These are phyloP conservation scores for Kodamaea nitidulidarum DNA, from an alignment of 805 yeast genomes.

Conservation along the genomic window DNA sequence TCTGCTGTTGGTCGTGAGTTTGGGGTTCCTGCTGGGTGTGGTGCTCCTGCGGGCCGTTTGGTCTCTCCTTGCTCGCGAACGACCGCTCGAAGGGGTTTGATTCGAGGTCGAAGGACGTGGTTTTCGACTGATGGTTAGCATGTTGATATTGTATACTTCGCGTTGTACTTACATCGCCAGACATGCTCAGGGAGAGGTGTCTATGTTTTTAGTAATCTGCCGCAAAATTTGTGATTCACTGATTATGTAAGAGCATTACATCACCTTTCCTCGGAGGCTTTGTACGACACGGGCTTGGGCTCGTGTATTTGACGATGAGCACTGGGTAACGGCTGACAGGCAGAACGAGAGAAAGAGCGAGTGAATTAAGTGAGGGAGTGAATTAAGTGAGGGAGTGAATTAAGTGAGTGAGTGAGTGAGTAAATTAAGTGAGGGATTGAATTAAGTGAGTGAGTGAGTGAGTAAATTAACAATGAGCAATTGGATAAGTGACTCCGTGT, in stretches of 20 bases:
- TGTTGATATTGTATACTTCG: constrained; percentile 12
- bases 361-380: too few relatives aligned
- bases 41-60: neutral
- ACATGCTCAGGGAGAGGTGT: constrained; percentile 6
- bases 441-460: too few relatives aligned
- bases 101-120: constrained; percentile 66
- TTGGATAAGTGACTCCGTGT: too few relatives aligned
- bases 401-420: too few relatives aligned
- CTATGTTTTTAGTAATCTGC: constrained; percentile 1
- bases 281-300: too few relatives aligned
- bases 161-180: constrained; percentile 12
- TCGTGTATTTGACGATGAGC: too few relatives aligned
- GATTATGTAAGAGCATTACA: neutral
- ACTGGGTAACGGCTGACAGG: too few relatives aligned
- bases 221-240: neutral
- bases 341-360: too few relatives aligned
- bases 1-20: constrained; percentile 4
- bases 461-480: too few relatives aligned
- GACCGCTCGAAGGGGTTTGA: constrained; percentile 95
- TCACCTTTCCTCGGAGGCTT: neutral
- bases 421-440: too few relatives aligned
- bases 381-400: too few relatives aligned
- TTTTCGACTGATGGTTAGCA: constrained; percentile 31
- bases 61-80: constrained; percentile 62
- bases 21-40: neutral